Conservation (phyloP, 208 protist genomes). For the Lotmaria passim region DNA sequence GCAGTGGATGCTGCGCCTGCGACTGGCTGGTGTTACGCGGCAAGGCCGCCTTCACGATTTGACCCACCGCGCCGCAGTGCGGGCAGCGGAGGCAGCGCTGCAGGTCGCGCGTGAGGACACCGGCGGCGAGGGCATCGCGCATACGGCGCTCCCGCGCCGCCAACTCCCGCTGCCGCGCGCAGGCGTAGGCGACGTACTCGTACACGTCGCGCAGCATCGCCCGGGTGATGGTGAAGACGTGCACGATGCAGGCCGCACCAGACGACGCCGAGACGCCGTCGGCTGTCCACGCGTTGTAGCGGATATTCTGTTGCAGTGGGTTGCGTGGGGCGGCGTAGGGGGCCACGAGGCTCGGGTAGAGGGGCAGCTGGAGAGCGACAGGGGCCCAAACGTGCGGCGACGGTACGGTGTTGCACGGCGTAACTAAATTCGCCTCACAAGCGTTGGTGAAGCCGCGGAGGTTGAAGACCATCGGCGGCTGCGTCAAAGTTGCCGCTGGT, state of each 20-base stretch:
- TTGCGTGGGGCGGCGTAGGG: slow-evolving; percentile 22
- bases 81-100: slow-evolving; percentile 35
- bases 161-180: slow-evolving; percentile 11
- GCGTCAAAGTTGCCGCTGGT: background rate
- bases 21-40: background rate
- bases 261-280: slow-evolving; percentile 37
- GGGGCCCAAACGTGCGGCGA: background rate
- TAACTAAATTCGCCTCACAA: slow-evolving; percentile 8
- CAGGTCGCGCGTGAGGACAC: slow-evolving; percentile 20
- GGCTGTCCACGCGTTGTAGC: slow-evolving; percentile 34
- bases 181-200: slow-evolving; percentile 38
- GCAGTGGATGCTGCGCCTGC: background rate
- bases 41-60: slow-evolving; percentile 7
- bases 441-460: slow-evolving; percentile 10
- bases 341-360: slow-evolving; percentile 18
- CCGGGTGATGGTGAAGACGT: slow-evolving; percentile 37
- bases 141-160: slow-evolving; percentile 19
- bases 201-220: slow-evolving; percentile 35
- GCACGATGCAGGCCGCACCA: slow-evolving; percentile 31
- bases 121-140: slow-evolving; percentile 10
- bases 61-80: slow-evolving; percentile 22
- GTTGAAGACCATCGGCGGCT: background rate
- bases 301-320: slow-evolving; percentile 29
- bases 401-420: slow-evolving; percentile 1
- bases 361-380: slow-evolving; percentile 1